Conservation (phyloP, 2,329 filamentous ascomycete species). For the Claviceps sp. region DNA sequence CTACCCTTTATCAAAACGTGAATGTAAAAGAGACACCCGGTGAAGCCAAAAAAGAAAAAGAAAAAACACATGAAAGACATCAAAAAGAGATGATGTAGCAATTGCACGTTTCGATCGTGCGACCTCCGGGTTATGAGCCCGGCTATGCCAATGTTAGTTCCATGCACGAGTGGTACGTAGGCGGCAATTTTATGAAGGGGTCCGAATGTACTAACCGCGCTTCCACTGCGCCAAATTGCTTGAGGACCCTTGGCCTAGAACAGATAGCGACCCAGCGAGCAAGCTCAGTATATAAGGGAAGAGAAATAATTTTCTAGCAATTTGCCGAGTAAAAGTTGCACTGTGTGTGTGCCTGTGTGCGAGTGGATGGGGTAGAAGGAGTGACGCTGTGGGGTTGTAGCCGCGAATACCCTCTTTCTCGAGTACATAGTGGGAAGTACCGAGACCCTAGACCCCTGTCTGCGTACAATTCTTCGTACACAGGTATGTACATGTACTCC, state of each 20-base stretch:
- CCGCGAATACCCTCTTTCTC: too few relatives aligned
- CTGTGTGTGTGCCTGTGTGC: too few relatives aligned
- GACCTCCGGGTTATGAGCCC: slow-evolving; percentile 4
- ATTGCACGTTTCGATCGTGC: slow-evolving; percentile 4
- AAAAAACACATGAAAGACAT: neutral
- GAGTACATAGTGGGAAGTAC: too few relatives aligned
- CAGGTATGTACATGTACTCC: too few relatives aligned
- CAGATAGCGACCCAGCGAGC: fast-evolving
- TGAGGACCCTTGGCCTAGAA: neutral
- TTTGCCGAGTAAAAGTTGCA: neutral
- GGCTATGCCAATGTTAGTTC: neutral
- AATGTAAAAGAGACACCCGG: too few relatives aligned
- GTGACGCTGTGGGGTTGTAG: too few relatives aligned
- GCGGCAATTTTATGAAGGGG: too few relatives aligned
- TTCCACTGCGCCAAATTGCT: slow-evolving; percentile 5
- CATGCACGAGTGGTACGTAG: too few relatives aligned
- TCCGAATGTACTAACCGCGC: neutral
- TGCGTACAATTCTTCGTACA: too few relatives aligned
- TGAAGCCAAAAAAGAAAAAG: neutral
- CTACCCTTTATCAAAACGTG: too few relatives aligned
- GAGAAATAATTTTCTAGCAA: neutral
- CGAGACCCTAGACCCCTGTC: too few relatives aligned
- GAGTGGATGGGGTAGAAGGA: too few relatives aligned
- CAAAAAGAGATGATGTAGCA: neutral
- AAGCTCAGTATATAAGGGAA: neutral